Evolutionary conservation across 2,329 filamentous ascomycete species (phyloP).

Genomic region (Leptodontidium sp.): DNA sequence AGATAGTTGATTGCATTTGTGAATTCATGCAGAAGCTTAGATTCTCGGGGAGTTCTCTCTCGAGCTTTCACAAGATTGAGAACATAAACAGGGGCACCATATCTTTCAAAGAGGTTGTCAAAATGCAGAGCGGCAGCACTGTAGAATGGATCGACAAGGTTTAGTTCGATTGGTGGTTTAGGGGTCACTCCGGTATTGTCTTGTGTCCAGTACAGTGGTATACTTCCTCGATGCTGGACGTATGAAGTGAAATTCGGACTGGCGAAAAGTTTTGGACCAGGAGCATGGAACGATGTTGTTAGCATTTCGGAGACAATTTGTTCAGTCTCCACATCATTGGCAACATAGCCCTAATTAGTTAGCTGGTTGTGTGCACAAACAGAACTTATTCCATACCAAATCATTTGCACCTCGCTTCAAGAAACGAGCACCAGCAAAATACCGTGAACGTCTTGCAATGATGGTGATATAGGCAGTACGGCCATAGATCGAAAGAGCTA

Average conservation of each 20-base stretch:
- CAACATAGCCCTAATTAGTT: constrained; percentile 76
- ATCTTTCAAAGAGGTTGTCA: constrained; percentile 91
- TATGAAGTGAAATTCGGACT: constrained; percentile 96
- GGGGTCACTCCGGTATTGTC: constrained; percentile 94
- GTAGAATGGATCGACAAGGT: constrained; percentile 96
- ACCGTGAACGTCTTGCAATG: constrained; percentile 89
- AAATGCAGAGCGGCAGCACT: constrained; percentile 93
- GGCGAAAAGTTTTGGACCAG: constrained; percentile 83
- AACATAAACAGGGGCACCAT: constrained; percentile 90
- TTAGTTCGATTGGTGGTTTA: constrained; percentile 95
- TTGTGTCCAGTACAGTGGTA: constrained; percentile 96
- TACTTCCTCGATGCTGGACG: constrained; percentile 95
- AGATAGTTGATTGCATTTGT: constrained; percentile 88
- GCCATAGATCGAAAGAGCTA: constrained; percentile 82
- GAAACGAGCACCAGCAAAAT: constrained; percentile 93
- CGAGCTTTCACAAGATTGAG: constrained; percentile 90
- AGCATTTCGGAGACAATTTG: constrained; percentile 96
- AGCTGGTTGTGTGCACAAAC: constrained; percentile 20
- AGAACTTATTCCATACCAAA: constrained; percentile 54
- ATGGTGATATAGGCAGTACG: constrained; percentile 90
- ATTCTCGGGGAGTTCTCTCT: constrained; percentile 89
- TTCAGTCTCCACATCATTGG: constrained; percentile 98
- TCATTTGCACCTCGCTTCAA: constrained; percentile 96
- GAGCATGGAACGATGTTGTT: constrained; percentile 94
- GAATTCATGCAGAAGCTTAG: constrained; percentile 87